These are phyloP conservation scores for Chaetomiaceae sp. DNA, from an alignment of 2,329 filamentous ascomycete genomes.

Conservation along the genomic window DNA sequence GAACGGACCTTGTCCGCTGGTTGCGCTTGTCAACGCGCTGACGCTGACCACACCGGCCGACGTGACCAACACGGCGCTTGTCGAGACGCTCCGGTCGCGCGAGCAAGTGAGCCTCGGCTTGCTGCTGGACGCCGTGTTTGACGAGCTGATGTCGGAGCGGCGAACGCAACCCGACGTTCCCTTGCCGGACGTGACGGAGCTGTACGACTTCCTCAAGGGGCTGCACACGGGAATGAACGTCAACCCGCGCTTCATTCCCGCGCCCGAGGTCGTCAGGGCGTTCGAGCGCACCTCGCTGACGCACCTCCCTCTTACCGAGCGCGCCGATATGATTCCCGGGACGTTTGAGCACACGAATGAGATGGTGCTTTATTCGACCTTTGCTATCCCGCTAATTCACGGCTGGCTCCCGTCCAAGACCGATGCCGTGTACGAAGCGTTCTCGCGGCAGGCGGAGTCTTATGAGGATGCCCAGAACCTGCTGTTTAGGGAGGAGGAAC, in stretches of 20 bases:
- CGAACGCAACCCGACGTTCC: constrained; percentile 55
- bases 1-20: constrained; percentile 88
- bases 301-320: constrained; percentile 45
- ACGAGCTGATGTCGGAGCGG: constrained; percentile 79
- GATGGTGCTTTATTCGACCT: constrained; percentile 86
- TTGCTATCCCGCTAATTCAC: constrained; percentile 82
- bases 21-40: constrained; percentile 89
- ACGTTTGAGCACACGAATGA: constrained; percentile 83
- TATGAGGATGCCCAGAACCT: constrained; percentile 91
- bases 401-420: constrained; percentile 76
- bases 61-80: constrained; percentile 58
- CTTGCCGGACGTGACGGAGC: constrained; percentile 78
- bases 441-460: constrained; percentile 68
- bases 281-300: constrained; percentile 48
- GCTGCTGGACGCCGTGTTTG: constrained; percentile 82
- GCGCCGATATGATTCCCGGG: constrained; percentile 51
- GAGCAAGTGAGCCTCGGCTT: constrained; percentile 85
- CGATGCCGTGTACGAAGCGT: constrained; percentile 61
- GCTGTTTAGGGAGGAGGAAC: constrained; percentile 80
- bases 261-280: constrained; percentile 38
- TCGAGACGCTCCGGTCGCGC: constrained; percentile 68
- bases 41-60: constrained; percentile 71
- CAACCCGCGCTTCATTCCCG: constrained; percentile 78
- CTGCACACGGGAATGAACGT: constrained; percentile 97
- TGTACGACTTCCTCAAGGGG: constrained; percentile 81